Conservation (phyloP, 257 asterid genomes). For the Primulina tabacum region DNA sequence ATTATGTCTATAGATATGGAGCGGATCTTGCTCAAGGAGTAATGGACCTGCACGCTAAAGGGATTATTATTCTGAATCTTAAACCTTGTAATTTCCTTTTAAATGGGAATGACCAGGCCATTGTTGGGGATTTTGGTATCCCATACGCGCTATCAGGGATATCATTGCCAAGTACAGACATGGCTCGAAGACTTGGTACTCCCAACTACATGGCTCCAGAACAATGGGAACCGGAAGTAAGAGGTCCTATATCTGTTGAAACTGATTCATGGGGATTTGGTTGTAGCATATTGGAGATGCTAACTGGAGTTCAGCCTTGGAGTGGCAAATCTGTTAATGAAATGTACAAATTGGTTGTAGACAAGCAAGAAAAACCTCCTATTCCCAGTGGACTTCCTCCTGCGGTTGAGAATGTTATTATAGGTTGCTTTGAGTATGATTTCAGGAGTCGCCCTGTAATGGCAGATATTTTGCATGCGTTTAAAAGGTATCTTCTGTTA, state of each 20-base stretch:
- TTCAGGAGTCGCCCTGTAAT: conserved; percentile 79
- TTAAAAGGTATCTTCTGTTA: conserved; percentile 51
- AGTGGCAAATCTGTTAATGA: conserved; percentile 72
- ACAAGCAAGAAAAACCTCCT: conserved; percentile 65
- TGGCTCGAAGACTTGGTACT: conserved; percentile 67
- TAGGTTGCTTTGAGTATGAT: conserved; percentile 87
- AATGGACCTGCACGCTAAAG: conserved; percentile 76
- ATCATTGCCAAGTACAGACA: conserved; percentile 53
- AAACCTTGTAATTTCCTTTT: conserved; percentile 78
- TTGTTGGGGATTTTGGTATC: conserved; percentile 71
- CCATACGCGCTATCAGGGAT: conserved; percentile 59
- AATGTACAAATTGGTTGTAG: conserved; percentile 60
- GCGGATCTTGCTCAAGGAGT: conserved; percentile 78
- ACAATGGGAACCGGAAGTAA: conserved; percentile 87
- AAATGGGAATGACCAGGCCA: conserved; percentile 52
- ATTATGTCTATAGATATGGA: conserved; percentile 56
- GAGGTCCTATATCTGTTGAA: conserved; percentile 82
- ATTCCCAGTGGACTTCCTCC: conserved; percentile 88
- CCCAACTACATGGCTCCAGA: conserved; percentile 96
- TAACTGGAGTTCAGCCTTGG: conserved; percentile 87
- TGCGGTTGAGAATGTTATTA: conserved; percentile 64
- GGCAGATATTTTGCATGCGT: conserved; percentile 74
- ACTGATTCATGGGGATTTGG: conserved; percentile 97
- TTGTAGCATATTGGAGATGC: conserved; percentile 84
- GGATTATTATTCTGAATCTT: conserved; percentile 68